Evolutionary conservation across 1,139 yeast genomes (phyloP).

Genomic region (Martiniozyma asiatica): DNA sequence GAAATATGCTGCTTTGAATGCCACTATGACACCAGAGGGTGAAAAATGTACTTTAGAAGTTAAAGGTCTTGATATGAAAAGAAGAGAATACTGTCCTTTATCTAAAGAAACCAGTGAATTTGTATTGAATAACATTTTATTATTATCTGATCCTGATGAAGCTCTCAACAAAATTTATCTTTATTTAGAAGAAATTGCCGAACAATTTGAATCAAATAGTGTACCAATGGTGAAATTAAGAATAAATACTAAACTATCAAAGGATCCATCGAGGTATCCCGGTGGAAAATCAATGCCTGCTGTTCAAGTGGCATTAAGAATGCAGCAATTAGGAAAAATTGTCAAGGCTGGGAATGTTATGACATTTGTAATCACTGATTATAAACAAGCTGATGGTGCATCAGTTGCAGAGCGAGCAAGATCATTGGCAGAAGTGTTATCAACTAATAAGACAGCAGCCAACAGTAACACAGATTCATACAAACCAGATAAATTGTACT

Average conservation of each 20-base stretch:
- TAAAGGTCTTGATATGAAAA: constrained; percentile 92
- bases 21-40: constrained; percentile 33
- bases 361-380: constrained; percentile 62
- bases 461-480: constrained; percentile 18
- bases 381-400: constrained; percentile 18
- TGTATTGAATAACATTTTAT: constrained; percentile 59
- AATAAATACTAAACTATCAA: constrained; percentile 64
- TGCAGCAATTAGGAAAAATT: constrained; percentile 69
- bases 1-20: constrained; percentile 85
- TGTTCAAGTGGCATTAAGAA: constrained; percentile 81
- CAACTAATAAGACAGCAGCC: constrained; percentile 28
- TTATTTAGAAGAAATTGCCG: constrained; percentile 52
- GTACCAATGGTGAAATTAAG: constrained; percentile 55
- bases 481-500: constrained; percentile 65
- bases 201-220: constrained; percentile 47
- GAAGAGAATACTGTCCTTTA: constrained; percentile 91
- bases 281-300: constrained; percentile 82
- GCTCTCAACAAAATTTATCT: constrained; percentile 65
- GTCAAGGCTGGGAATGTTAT: constrained; percentile 85
- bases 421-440: constrained; percentile 58
- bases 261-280: constrained; percentile 64
- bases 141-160: constrained; percentile 67
- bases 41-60: constrained; percentile 60
- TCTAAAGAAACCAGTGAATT: constrained; percentile 80
- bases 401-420: constrained; percentile 68